phyloP scores from a whole-genome alignment of 129 eudicot species.

The Artemisia tridentata region DNA sequence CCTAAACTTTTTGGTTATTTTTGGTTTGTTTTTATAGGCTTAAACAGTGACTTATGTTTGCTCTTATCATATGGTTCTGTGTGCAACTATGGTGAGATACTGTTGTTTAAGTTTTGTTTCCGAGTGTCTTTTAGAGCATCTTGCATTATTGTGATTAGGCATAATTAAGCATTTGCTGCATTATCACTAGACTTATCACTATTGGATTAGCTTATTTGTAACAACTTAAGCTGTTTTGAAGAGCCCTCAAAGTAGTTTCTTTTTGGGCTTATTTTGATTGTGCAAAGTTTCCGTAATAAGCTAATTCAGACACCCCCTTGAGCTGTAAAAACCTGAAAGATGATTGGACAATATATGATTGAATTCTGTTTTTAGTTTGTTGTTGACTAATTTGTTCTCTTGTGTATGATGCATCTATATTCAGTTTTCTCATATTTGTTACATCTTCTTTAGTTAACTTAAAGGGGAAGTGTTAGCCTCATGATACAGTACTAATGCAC shows the following conservation, averaged over 20 bases:
- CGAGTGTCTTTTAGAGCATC: no score
- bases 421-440: conserved; percentile 5
- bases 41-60: no score
- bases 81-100: not conserved
- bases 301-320: not conserved
- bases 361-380: conserved; percentile 4
- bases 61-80: no score
- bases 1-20: no score
- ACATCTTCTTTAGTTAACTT: not conserved
- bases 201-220: no score
- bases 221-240: no score
- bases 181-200: not conserved
- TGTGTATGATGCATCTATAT: conserved; percentile 15
- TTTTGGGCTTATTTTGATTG: not conserved
- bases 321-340: not conserved
- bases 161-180: not conserved
- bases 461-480: conserved; percentile 14
- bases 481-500: conserved; percentile 1
- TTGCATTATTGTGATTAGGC: not conserved
- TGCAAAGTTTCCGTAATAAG: not conserved
- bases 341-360: conserved; percentile 15
- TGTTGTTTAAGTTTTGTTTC: no score
- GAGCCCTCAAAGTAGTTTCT: not conserved
- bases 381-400: conserved; percentile 9
- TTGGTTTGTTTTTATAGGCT: no score